Percentiles rank a stretch among this genome's conserved stretches.
Conservation (phyloP, 768 basidiomycete genomes). For the Termitomyces sp. region DNA sequence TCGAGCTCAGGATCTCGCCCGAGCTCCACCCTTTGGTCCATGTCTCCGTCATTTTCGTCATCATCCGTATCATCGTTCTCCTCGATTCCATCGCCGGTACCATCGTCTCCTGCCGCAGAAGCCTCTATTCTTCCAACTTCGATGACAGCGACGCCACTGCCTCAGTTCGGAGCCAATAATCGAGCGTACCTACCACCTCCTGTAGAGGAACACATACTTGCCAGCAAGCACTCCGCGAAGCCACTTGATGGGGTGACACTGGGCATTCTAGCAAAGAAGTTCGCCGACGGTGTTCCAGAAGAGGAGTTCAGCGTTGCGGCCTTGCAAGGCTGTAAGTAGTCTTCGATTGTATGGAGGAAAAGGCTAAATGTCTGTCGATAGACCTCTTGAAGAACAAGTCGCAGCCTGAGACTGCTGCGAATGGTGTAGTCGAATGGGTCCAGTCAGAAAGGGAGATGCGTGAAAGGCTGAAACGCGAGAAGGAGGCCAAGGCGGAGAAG, state of each 20-base stretch:
- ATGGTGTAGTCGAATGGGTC: slow-evolving; percentile 67
- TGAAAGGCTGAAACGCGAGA: slow-evolving; percentile 68
- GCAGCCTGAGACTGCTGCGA: slow-evolving; percentile 69
- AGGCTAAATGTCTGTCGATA: slow-evolving; percentile 19
- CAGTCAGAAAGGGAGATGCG: slow-evolving; percentile 67
- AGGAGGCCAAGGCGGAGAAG: slow-evolving; percentile 62
- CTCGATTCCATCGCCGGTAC: slow-evolving; percentile 36
- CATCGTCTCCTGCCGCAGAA: slow-evolving; percentile 26
- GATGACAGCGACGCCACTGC: slow-evolving; percentile 19
- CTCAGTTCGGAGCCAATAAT: slow-evolving; percentile 49
- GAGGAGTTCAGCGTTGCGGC: slow-evolving; percentile 87
- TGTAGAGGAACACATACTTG: slow-evolving; percentile 50
- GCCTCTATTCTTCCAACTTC: slow-evolving; percentile 14
- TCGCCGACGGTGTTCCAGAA: slow-evolving; percentile 79
- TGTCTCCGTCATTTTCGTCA: slow-evolving; percentile 20
- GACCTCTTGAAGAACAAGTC: slow-evolving; percentile 84
- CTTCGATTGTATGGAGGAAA: slow-evolving; percentile 15
- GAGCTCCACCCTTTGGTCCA: slow-evolving; percentile 18
- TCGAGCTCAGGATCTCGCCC: slow-evolving; percentile 6
- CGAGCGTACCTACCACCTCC: slow-evolving; percentile 62
- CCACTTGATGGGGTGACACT: slow-evolving; percentile 63
- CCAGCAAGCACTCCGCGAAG: slow-evolving; percentile 55
- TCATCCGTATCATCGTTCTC: slow-evolving; percentile 23
- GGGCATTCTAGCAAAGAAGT: slow-evolving; percentile 64
- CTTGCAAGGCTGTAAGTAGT: slow-evolving; percentile 78